phyloP scores from a whole-genome alignment of 176 grass and related monocot genomes.

The Olyra latifolia region DNA sequence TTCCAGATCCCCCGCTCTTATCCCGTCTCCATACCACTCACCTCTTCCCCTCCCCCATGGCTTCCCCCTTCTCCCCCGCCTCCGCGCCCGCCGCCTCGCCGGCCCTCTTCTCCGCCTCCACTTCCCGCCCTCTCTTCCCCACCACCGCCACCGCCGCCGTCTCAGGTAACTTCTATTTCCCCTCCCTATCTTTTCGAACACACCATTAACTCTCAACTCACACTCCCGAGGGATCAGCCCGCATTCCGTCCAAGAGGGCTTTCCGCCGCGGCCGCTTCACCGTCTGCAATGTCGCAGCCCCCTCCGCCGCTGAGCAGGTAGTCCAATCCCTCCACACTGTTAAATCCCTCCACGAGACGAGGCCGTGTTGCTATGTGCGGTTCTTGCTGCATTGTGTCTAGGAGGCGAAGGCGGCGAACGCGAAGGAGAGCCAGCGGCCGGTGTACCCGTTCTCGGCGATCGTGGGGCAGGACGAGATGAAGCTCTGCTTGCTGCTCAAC shows the following conservation, averaged over 20 bases:
- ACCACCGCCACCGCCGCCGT: background rate
- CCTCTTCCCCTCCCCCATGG: background rate
- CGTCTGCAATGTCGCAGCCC: slow-evolving; percentile 60
- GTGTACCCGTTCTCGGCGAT: slow-evolving; percentile 96
- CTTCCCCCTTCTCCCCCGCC: slow-evolving; percentile 33
- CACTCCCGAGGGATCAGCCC: background rate
- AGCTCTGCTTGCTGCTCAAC: slow-evolving; percentile 92
- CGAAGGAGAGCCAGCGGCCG: slow-evolving; percentile 78
- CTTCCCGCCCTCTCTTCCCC: slow-evolving; percentile 17
- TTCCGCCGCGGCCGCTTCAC: slow-evolving; percentile 44
- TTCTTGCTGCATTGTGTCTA: background rate
- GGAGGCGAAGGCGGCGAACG: slow-evolving; percentile 24
- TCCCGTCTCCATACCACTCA: slow-evolving; percentile 15
- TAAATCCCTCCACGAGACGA: background rate
- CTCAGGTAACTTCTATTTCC: slow-evolving; percentile 28
- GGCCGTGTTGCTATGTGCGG: background rate
- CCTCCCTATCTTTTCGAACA: background rate
- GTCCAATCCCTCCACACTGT: background rate
- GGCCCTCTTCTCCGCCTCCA: slow-evolving; percentile 37
- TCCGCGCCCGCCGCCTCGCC: slow-evolving; percentile 34
- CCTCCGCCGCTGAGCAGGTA: slow-evolving; percentile 54
- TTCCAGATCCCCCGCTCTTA: slow-evolving; percentile 9
- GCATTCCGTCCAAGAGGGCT: slow-evolving; percentile 13
- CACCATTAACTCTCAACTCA: background rate
- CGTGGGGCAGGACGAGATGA: slow-evolving; percentile 99